These are phyloP conservation scores for Gentiana straminea DNA, from an alignment of 257 asterid species.

Conservation along the genomic window DNA sequence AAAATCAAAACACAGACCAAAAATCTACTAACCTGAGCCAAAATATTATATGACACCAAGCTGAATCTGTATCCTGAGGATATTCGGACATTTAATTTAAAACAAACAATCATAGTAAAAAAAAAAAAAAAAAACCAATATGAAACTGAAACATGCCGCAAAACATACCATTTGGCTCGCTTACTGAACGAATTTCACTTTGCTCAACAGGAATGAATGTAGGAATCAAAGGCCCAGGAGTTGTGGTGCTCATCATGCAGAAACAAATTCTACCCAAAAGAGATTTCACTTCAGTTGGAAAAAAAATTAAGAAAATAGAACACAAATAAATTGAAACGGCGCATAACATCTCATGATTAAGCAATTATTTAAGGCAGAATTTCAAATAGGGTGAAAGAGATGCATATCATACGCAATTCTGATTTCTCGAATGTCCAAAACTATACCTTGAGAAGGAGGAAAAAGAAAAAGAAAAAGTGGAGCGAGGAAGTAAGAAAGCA, in stretches of 20 bases:
- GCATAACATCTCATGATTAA: too few relatives aligned
- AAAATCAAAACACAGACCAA: background rate
- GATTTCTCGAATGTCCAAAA: background rate
- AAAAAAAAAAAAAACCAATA: conserved; percentile 1
- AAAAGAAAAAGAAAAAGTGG: conserved; percentile 1
- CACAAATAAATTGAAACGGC: background rate
- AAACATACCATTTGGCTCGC: conserved; percentile 46
- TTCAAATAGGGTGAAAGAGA: background rate
- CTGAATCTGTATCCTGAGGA: conserved; percentile 64
- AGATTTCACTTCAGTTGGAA: background rate
- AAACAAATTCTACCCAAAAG: conserved; percentile 33
- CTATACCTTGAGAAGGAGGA: conserved; percentile 24
- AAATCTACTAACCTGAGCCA: conserved; percentile 68
- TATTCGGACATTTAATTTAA: conserved; percentile 6
- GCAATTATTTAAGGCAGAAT: background rate
- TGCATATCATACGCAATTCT: background rate
- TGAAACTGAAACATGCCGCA: background rate
- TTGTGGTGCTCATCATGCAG: conserved; percentile 46
- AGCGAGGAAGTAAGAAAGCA: conserved; percentile 25
- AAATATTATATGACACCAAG: conserved; percentile 72
- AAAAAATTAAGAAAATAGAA: background rate
- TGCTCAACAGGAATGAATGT: conserved; percentile 74
- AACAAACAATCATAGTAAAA: background rate
- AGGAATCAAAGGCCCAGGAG: conserved; percentile 43
- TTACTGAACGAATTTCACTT: conserved; percentile 43